Evolutionary conservation across 2,329 filamentous ascomycete genomes (phyloP).

Genomic region (Fusarium sp.): DNA sequence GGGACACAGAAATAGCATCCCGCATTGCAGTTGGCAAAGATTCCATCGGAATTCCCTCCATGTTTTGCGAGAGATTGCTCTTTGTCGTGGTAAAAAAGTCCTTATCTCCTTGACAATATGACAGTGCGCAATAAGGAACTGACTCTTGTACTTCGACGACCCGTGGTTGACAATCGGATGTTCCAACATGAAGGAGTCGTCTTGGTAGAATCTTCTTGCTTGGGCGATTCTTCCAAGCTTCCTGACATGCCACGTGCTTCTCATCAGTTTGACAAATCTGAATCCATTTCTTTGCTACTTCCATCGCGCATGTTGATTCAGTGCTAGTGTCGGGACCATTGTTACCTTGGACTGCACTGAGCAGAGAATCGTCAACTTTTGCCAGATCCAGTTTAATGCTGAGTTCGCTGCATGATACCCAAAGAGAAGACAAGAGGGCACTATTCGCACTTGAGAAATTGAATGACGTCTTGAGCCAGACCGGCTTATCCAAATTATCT

Average conservation of each 20-base stretch:
- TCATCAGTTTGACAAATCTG: not conserved
- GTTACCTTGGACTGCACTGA: not conserved
- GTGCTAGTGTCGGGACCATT: not conserved
- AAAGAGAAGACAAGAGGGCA: too few species aligned
- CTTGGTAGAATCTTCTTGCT: not conserved
- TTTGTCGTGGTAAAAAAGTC: not conserved
- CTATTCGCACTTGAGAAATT: too few species aligned
- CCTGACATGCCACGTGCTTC: not conserved
- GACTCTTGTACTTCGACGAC: not conserved
- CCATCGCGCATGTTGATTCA: not conserved
- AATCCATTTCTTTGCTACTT: not conserved
- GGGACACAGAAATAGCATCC: not conserved
- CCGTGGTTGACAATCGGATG: not conserved
- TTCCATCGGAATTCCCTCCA: not conserved
- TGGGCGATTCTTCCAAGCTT: fast-evolving
- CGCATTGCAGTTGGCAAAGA: not conserved
- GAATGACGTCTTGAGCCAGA: too few species aligned
- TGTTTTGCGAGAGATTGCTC: not conserved
- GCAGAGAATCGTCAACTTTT: not conserved
- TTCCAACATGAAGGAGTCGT: not conserved
- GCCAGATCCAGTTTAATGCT: not conserved
- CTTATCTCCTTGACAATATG: not conserved
- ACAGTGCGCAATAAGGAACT: not conserved
- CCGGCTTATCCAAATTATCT: too few species aligned
- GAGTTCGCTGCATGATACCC: not conserved